Evolutionary conservation across 305 asterid genomes (phyloP).

Genomic region (Fraxinus albicans): DNA sequence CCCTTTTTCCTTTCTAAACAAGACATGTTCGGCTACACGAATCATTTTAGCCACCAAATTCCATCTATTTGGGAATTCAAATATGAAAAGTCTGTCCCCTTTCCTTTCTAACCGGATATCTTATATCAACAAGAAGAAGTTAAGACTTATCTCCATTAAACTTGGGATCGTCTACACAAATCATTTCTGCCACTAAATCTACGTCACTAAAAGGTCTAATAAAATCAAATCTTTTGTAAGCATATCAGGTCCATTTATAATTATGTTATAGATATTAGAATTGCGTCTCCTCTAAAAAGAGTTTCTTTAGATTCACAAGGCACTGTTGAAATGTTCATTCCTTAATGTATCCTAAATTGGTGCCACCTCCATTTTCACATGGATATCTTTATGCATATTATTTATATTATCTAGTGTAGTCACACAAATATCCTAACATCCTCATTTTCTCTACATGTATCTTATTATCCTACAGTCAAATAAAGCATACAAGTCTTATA

Average conservation of each 20-base stretch:
- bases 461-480: background rate
- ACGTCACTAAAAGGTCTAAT: background rate
- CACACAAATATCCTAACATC: no score
- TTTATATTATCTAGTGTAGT: background rate
- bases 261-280: background rate
- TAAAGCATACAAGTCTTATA: background rate
- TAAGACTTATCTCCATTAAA: background rate
- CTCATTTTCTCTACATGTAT: background rate
- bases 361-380: background rate
- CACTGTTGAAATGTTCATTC: background rate
- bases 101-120: background rate
- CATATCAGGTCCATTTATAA: background rate
- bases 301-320: background rate
- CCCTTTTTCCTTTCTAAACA: background rate
- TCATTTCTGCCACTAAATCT: background rate
- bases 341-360: background rate
- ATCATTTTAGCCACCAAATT: background rate
- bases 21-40: background rate
- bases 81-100: background rate
- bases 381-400: background rate
- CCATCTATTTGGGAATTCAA: background rate
- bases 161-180: background rate
- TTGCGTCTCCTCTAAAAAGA: background rate
- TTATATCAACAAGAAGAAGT: background rate
- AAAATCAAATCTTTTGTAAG: background rate